Percentiles rank a stretch among this genome's conserved stretches.
phyloP scores from a whole-genome alignment of 139 green algal genomes.

The Volvox africanus region DNA sequence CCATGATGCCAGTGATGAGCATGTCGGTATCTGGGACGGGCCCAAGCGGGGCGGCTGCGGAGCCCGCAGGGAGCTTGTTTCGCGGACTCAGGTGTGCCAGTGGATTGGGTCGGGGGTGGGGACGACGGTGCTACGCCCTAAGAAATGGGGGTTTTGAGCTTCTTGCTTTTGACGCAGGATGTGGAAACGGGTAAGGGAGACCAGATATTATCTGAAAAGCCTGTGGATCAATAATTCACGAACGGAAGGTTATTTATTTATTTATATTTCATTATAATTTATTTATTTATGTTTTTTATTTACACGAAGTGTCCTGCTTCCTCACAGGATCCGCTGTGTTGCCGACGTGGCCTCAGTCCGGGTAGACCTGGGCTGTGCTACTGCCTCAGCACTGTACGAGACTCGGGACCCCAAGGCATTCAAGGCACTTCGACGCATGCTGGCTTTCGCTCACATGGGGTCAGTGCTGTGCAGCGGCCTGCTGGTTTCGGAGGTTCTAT shows the following conservation, averaged over 20 bases:
- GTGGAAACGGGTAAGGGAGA: too few species aligned
- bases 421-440: conserved; percentile 36
- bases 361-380: conserved; percentile 40
- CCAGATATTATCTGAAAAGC: too few species aligned
- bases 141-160: too few species aligned
- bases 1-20: neutral
- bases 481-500: conserved; percentile 36
- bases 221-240: too few species aligned
- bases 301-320: neutral
- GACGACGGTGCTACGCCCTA: too few species aligned
- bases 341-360: conserved; percentile 22
- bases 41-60: neutral
- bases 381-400: conserved; percentile 34
- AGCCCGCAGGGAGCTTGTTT: conserved; percentile 4
- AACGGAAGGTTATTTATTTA: too few species aligned
- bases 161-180: too few species aligned
- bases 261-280: too few species aligned
- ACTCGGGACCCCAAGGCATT: conserved; percentile 34
- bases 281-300: too few species aligned
- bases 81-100: conserved; percentile 9
- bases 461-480: conserved; percentile 31
- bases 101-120: too few species aligned
- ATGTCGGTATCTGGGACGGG: neutral
- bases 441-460: conserved; percentile 18
- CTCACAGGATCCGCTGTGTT: conserved; percentile 27